Base-by-base conservation (phyloP, 2,329 filamentous ascomycete genomes). In the Ceratocystis harringtonii region DNA sequence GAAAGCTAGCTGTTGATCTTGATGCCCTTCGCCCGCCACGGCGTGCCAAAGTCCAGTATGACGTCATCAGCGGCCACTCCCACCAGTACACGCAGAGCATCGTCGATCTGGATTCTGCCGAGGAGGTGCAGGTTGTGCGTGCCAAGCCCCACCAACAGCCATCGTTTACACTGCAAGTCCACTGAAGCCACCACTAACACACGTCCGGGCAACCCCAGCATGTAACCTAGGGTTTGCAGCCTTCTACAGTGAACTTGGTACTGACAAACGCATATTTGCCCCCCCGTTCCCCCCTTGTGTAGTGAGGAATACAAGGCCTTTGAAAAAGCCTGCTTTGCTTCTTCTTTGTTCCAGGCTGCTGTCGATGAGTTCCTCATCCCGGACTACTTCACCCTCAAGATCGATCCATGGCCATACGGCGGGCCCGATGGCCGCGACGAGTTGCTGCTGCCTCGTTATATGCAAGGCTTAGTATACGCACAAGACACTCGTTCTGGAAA, bases 381-480 rank as follows among this genome's bases (percentile, higher is more conserved):
- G 3, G 74, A 74, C 30, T 72, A 74, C 68, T 76, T 77, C 65
- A 69, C 69, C 52, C 69, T 78, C 64, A 74, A 74, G 60, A 76
- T 78, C 69, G 76, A 78, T 84, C 67, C 81, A 0, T 91, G 87
- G 88, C 89, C 89, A 45, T 91, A 90, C 68, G 79, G 79, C 5
- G 76, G 76, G 1, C 72, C 73, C 0, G 74, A 76, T 3, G 75
- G 77, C 65, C 69, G 72, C n/a, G 76, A 48, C 61, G 6, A 48
- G 30, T n/a, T 48, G 15, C 61, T 17, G 19, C 52, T 73, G 2
- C 74, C 75, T 5, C 76, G 78, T 17, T 76, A 75, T 64, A 79
- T 81, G 76, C 78, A 80, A 61, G 80, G 78, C 50, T 74, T 81
- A 1, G 76, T 80, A 52, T 81, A 79, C 69, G 78, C 77, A n/a